These are phyloP conservation scores for Grosmannia clavigera DNA, from an alignment of 2,329 filamentous ascomycete genomes.

Conservation along the genomic window DNA sequence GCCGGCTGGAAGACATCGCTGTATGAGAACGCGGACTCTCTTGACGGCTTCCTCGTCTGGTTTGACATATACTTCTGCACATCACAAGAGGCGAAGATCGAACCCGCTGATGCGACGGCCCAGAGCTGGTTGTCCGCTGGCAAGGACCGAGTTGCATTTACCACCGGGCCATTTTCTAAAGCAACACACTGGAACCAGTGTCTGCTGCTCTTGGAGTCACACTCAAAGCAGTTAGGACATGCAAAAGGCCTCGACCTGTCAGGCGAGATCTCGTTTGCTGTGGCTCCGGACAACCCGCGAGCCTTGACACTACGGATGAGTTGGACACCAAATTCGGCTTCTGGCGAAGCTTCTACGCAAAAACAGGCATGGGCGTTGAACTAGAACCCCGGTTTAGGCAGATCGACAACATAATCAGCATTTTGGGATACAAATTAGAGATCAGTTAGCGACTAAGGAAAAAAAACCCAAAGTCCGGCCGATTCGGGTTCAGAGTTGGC, in stretches of 20 bases:
- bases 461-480: not conserved
- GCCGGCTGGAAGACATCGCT: slow-evolving; percentile 53
- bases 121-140: slow-evolving; percentile 49
- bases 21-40: slow-evolving; percentile 45
- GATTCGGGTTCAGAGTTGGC: not conserved
- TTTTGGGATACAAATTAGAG: not conserved
- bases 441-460: not conserved
- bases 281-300: slow-evolving; percentile 56
- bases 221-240: slow-evolving; percentile 31
- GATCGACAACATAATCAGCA: not conserved
- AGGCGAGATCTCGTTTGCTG: slow-evolving; percentile 59
- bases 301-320: slow-evolving; percentile 51
- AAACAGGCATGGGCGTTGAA: slow-evolving; percentile 33
- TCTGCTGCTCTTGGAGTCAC: slow-evolving; percentile 55
- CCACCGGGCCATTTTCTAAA: slow-evolving; percentile 64
- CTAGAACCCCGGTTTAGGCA: not conserved
- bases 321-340: slow-evolving; percentile 37
- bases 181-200: slow-evolving; percentile 89
- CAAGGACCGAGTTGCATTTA: slow-evolving; percentile 64
- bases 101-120: slow-evolving; percentile 41
- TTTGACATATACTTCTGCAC: slow-evolving; percentile 88
- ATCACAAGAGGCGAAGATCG: slow-evolving; percentile 35
- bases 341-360: not conserved
- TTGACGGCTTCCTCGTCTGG: slow-evolving; percentile 88
- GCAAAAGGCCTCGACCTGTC: slow-evolving; percentile 43